Evolutionary conservation across 371 early-diverging fungal species (phyloP).

Genomic region (Lichtheimia ramosa): DNA sequence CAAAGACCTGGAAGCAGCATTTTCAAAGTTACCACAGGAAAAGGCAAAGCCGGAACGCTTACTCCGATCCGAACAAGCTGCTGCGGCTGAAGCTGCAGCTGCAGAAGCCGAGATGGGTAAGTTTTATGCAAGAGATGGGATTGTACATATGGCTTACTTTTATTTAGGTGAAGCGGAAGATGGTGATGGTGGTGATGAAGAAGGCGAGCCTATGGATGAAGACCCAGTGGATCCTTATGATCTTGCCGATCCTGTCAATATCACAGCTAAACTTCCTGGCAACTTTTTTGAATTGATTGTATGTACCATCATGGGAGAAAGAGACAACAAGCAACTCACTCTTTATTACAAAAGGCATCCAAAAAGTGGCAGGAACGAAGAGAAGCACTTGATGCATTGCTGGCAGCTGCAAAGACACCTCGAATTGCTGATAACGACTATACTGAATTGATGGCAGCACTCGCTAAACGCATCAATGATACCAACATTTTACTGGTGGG

Average conservation of each 20-base stretch:
- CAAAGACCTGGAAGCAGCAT: constrained; percentile 87
- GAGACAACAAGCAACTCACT: background rate
- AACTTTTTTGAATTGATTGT: constrained; percentile 77
- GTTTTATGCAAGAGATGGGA: background rate
- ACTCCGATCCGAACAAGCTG: constrained; percentile 76
- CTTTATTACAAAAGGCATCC: constrained; percentile 53
- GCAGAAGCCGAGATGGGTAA: constrained; percentile 30
- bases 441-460: constrained; percentile 76
- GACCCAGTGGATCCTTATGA: constrained; percentile 77
- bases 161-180: constrained; percentile 30
- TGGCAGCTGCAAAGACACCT: constrained; percentile 69
- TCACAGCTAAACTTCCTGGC: constrained; percentile 79
- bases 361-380: constrained; percentile 96
- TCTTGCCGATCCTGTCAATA: constrained; percentile 88
- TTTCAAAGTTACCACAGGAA: constrained; percentile 70
- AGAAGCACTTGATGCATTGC: constrained; percentile 81
- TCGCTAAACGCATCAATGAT: constrained; percentile 88
- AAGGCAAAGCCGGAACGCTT: constrained; percentile 71
- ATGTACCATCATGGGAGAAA: constrained; percentile 1
- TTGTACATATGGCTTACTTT: background rate
- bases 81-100: constrained; percentile 50
- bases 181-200: constrained; percentile 54
- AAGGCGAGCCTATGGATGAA: constrained; percentile 35
- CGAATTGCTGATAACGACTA: constrained; percentile 80
- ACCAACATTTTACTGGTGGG: constrained; percentile 85